Evolutionary conservation across 2,329 filamentous ascomycete species (phyloP).

Genomic region (Neopestalotiopsis rosae): DNA sequence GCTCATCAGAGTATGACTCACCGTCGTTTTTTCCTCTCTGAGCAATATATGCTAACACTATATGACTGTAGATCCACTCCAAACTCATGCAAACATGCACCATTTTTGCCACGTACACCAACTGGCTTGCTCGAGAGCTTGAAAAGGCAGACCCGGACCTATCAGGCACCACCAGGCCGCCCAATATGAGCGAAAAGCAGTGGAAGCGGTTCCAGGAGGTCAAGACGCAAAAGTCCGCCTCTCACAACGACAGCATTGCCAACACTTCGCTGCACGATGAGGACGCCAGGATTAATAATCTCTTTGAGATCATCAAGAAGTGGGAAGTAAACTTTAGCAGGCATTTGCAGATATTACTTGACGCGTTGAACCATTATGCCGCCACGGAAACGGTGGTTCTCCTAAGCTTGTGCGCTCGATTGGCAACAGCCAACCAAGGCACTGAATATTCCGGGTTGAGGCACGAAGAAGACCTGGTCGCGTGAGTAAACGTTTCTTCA

Average conservation of each 20-base stretch:
- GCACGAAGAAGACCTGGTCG: constrained; percentile 59
- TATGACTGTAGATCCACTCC: constrained; percentile 77
- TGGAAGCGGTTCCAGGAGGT: constrained; percentile 63
- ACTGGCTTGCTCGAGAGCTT: constrained; percentile 83
- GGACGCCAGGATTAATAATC: constrained; percentile 67
- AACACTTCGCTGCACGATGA: constrained; percentile 44
- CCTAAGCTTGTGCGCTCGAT: constrained; percentile 80
- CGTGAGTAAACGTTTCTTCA: constrained; percentile 17
- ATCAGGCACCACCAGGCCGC: constrained; percentile 59
- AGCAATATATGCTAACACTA: constrained; percentile 26
- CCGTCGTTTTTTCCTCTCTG: not conserved
- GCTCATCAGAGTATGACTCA: constrained; percentile 74
- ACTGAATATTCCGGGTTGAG: constrained; percentile 66
- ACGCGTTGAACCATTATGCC: constrained; percentile 95
- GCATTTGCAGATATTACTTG: constrained; percentile 91
- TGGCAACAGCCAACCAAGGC: constrained; percentile 83
- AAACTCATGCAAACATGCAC: constrained; percentile 97
- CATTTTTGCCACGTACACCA: constrained; percentile 90
- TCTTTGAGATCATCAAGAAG: constrained; percentile 86
- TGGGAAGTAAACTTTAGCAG: constrained; percentile 94
- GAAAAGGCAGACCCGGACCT: constrained; percentile 84
- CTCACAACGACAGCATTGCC: constrained; percentile 37
- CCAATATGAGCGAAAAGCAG: constrained; percentile 64
- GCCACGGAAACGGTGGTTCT: constrained; percentile 97
- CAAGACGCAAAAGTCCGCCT: constrained; percentile 42